These are phyloP conservation scores for Wickerhamia fluorescens DNA, from an alignment of 805 yeast genomes.

Conservation along the genomic window DNA sequence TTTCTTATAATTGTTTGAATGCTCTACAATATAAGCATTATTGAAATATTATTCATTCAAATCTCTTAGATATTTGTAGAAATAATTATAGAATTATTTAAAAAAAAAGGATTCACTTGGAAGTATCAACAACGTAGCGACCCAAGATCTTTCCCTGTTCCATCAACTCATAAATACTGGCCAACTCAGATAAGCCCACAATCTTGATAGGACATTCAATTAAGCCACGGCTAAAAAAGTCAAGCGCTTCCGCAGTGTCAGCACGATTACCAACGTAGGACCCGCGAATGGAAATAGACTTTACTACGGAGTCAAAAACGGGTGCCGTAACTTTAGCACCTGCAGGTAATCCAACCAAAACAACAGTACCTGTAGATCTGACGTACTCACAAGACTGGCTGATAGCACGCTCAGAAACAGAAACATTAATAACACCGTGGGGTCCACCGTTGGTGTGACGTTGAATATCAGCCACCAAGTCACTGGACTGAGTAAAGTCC, in stretches of 20 bases:
- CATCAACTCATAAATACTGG: conserved; percentile 68
- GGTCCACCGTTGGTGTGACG: conserved; percentile 54
- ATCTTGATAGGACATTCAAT: conserved; percentile 68
- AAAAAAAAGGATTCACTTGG: conserved; percentile 32
- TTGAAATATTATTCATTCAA: too few relatives aligned
- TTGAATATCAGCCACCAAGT: conserved; percentile 37
- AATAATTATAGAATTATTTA: conserved; percentile 4
- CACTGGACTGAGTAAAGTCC: conserved; percentile 47
- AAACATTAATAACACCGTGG: conserved; percentile 42
- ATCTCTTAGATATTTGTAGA: too few relatives aligned
- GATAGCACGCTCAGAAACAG: conserved; percentile 47
- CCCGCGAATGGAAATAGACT: conserved; percentile 65
- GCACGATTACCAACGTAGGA: conserved; percentile 88
- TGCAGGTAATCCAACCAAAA: conserved; percentile 68
- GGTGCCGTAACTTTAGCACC: conserved; percentile 65
- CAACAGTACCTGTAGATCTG: conserved; percentile 26
- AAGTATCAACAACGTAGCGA: conserved; percentile 79
- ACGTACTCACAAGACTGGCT: conserved; percentile 42
- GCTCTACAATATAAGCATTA: too few relatives aligned
- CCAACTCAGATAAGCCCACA: conserved; percentile 67
- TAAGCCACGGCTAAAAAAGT: conserved; percentile 65
- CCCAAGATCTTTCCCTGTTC: conserved; percentile 80
- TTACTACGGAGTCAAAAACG: conserved; percentile 69
- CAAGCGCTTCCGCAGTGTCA: conserved; percentile 76
- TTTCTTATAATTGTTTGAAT: too few relatives aligned